Percentiles rank a stretch among this genome's conserved stretches.
Evolutionary conservation across 2,329 filamentous ascomycete genomes (phyloP).

Genomic region (Dissoconium aciculare): DNA sequence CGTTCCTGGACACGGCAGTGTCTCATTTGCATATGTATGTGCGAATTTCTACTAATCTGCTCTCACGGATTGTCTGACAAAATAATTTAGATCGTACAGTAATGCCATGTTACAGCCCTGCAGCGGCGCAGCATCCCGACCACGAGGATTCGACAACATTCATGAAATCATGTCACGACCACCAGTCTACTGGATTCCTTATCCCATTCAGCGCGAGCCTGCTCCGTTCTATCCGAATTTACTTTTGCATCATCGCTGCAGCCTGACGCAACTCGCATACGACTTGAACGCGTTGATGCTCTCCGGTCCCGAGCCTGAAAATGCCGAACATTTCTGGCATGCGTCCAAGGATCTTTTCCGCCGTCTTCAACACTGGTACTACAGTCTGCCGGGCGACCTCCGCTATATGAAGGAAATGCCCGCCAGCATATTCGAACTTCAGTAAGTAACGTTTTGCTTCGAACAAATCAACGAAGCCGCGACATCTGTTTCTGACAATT

Average conservation of each 20-base stretch:
- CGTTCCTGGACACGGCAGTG: too few species aligned
- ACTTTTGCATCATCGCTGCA: conserved; percentile 2
- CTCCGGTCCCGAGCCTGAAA: neutral
- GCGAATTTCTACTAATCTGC: too few species aligned
- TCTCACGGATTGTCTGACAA: too few species aligned
- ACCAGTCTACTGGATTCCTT: conserved; percentile 3
- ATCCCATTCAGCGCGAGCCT: conserved; percentile 1
- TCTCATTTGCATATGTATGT: too few species aligned
- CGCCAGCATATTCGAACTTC: conserved; percentile 6
- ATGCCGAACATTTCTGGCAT: conserved; percentile 1
- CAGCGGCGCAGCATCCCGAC: neutral
- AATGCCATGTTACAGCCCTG: neutral
- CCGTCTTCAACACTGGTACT: conserved; percentile 4
- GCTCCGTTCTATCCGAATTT: conserved; percentile 3
- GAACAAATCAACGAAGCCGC: too few species aligned
- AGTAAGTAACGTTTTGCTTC: conserved; percentile 8
- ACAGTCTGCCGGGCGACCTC: conserved; percentile 2
- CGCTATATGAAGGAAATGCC: conserved; percentile 3
- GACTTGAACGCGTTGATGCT: neutral
- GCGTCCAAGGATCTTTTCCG: conserved; percentile 1
- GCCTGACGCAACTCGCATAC: conserved; percentile 3
- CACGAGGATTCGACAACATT: too few species aligned
- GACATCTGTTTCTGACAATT: conserved; percentile 1
- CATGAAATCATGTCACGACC: conserved; percentile 2
- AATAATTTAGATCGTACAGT: neutral